Evolutionary conservation across 176 grass and related monocot genomes (phyloP).

Genomic region (Bromus sterilis): DNA sequence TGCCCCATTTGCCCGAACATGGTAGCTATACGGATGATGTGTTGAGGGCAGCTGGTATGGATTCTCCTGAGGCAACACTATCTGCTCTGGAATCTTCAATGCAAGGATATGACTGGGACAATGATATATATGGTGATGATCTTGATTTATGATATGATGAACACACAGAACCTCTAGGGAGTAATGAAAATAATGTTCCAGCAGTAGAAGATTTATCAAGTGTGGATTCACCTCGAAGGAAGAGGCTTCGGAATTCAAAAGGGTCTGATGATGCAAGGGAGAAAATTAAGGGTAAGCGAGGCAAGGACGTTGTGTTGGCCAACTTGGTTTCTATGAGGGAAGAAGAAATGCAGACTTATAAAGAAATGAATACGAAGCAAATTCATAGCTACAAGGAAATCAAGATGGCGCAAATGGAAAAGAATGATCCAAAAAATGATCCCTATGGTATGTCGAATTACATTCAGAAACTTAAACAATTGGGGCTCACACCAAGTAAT

Average conservation of each 20-base stretch:
- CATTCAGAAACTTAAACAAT: background rate
- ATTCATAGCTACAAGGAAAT: background rate
- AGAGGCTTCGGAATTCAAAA: background rate
- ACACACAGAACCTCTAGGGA: background rate
- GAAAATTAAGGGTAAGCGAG: background rate
- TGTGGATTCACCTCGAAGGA: background rate
- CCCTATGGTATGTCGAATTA: background rate
- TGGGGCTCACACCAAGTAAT: background rate
- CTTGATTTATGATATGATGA: background rate
- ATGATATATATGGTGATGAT: background rate
- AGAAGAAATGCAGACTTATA: background rate
- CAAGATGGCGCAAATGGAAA: background rate
- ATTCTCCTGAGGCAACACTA: background rate
- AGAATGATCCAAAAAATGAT: background rate
- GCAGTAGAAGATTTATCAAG: background rate
- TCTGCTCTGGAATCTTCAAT: background rate
- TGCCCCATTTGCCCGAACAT: background rate
- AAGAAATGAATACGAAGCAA: background rate
- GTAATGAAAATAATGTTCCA: background rate
- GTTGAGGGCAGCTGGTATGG: background rate
- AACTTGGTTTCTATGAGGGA: background rate
- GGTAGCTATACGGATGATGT: background rate
- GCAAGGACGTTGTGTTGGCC: background rate
- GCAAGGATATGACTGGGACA: background rate
- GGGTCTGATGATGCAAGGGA: background rate